A percentile compares a stretch with the other conserved stretches of the same genome.
Evolutionary conservation across 768 basidiomycete species (phyloP).

Genomic region (Suillus subaureus): DNA sequence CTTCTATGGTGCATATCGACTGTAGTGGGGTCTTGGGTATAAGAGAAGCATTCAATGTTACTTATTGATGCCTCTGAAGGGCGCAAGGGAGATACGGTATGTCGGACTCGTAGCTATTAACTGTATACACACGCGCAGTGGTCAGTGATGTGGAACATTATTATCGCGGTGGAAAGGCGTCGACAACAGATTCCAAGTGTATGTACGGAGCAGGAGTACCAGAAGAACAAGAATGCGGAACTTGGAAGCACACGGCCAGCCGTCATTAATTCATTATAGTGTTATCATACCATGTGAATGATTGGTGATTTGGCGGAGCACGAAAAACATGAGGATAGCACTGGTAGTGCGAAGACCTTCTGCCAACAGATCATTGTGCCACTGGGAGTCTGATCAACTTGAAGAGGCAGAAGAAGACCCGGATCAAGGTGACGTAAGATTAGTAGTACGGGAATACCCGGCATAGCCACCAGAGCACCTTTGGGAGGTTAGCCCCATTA

Average conservation of each 20-base stretch:
- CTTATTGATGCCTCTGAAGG: background rate
- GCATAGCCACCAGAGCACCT: background rate
- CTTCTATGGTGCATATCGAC: slow-evolving; percentile 4
- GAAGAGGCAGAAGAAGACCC: background rate
- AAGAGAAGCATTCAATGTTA: background rate
- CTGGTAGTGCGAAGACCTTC: background rate
- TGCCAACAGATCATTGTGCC: background rate
- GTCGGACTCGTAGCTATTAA: background rate
- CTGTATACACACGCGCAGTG: background rate
- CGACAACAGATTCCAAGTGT: background rate
- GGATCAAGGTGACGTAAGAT: slow-evolving; percentile 1
- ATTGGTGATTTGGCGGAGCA: background rate
- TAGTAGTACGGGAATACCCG: background rate
- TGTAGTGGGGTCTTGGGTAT: slow-evolving; percentile 2
- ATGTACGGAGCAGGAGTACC: background rate
- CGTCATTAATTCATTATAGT: background rate
- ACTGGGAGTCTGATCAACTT: background rate
- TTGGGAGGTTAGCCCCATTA: background rate
- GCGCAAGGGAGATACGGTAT: background rate
- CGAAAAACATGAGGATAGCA: background rate
- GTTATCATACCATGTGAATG: background rate
- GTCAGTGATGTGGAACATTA: background rate
- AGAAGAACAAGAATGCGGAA: background rate
- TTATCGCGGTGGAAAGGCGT: background rate
- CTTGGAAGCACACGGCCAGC: background rate